These are phyloP conservation scores for Zygoascus bituminiphila DNA, from an alignment of 805 yeast genomes.

Conservation along the genomic window DNA sequence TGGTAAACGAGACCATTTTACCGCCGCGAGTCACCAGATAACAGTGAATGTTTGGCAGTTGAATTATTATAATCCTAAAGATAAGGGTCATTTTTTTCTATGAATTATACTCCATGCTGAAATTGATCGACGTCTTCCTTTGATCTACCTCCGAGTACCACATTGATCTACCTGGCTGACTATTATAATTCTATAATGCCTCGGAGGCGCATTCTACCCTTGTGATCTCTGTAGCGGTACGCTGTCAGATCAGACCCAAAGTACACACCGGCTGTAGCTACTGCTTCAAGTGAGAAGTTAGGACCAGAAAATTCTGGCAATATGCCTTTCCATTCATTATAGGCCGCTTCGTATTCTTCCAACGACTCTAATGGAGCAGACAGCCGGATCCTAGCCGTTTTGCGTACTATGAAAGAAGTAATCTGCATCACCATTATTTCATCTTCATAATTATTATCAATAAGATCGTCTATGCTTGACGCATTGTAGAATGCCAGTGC, in stretches of 20 bases:
- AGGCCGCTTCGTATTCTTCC: background rate
- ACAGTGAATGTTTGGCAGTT: too few relatives aligned
- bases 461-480: slow-evolving; percentile 6
- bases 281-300: background rate
- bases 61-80: too few relatives aligned
- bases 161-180: too few relatives aligned
- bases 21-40: too few relatives aligned
- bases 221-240: background rate
- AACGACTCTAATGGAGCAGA: background rate
- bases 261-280: background rate
- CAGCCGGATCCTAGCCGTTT: background rate
- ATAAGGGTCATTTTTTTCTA: too few relatives aligned
- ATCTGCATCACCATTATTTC: slow-evolving; percentile 9
- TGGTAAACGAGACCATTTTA: background rate
- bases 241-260: background rate
- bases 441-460: slow-evolving; percentile 12
- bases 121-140: too few relatives aligned
- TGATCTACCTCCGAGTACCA: too few relatives aligned
- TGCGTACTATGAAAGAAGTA: slow-evolving; percentile 2
- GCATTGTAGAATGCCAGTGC: slow-evolving; percentile 2
- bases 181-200: background rate
- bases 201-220: background rate
- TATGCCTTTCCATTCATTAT: background rate
- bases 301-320: slow-evolving; percentile 2
- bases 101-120: too few relatives aligned